Conservation (phyloP, 345 rosid genomes). For the Anacardium occidentale region DNA sequence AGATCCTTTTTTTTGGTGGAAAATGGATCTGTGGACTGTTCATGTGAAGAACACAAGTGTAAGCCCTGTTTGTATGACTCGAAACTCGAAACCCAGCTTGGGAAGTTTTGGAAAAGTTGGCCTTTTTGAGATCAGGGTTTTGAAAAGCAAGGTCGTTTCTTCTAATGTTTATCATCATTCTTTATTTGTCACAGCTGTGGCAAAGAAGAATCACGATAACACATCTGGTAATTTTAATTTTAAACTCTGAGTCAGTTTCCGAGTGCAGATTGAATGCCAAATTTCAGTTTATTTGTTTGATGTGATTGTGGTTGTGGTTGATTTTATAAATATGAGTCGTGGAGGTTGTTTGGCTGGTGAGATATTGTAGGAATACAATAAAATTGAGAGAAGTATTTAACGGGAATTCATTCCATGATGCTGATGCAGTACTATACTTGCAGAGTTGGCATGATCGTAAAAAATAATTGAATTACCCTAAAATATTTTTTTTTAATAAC, state of each 20-base stretch:
- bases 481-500: no score
- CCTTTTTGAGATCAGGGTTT: conserved; percentile 40
- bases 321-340: not conserved
- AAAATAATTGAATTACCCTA: no score
- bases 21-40: conserved; percentile 51
- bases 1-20: not conserved
- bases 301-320: not conserved
- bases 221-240: conserved; percentile 38
- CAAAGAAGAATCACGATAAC: conserved; percentile 57
- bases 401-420: no score
- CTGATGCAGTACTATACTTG: no score
- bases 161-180: conserved; percentile 32
- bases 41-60: conserved; percentile 37
- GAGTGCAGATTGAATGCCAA: not conserved
- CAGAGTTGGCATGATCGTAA: no score
- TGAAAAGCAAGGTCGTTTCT: conserved; percentile 29
- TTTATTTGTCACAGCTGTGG: conserved; percentile 44
- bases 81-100: conserved; percentile 28
- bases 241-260: conserved; percentile 1
- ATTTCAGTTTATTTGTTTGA: not conserved
- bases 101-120: conserved; percentile 27
- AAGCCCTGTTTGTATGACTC: conserved; percentile 24
- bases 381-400: no score
- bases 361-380: conserved; percentile 1
- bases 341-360: not conserved